Evolutionary conservation across 192 early-diverging fungal species (phyloP).

Genomic region (Phycomyces blakesleeanus): DNA sequence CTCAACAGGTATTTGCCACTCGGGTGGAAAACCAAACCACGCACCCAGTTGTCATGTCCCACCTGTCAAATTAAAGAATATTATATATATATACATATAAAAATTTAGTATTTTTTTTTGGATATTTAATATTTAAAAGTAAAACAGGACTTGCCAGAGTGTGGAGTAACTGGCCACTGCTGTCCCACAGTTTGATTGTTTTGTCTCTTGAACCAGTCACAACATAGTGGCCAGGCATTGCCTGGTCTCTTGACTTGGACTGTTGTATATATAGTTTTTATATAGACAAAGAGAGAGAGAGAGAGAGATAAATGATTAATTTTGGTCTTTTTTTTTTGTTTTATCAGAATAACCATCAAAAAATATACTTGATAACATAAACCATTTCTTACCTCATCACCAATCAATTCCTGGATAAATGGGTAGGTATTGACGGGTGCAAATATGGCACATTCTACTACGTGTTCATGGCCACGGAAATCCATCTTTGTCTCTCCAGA

Average conservation of each 20-base stretch:
- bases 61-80: slow-evolving; percentile 37
- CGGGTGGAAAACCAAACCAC: slow-evolving; percentile 80
- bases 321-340: too few relatives aligned
- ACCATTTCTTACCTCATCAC: slow-evolving; percentile 43
- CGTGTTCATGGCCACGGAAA: slow-evolving; percentile 89
- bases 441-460: slow-evolving; percentile 90
- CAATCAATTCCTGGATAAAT: slow-evolving; percentile 67
- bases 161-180: slow-evolving; percentile 61
- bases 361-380: not conserved
- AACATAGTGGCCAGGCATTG: slow-evolving; percentile 62
- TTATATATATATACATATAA: not conserved
- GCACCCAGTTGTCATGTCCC: slow-evolving; percentile 94
- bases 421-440: slow-evolving; percentile 66
- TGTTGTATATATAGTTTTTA: too few relatives aligned
- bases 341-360: not conserved
- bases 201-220: slow-evolving; percentile 90
- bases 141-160: slow-evolving; percentile 58
- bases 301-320: not conserved
- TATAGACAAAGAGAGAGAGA: too few relatives aligned
- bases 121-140: too few relatives aligned
- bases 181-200: slow-evolving; percentile 85
- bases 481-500: slow-evolving; percentile 75
- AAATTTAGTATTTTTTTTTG: not conserved
- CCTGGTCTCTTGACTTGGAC: slow-evolving; percentile 46
- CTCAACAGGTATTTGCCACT: slow-evolving; percentile 78